Percentiles rank a stretch among this genome's conserved stretches.
These are phyloP conservation scores for Rhizopus sp. DNA, from an alignment of 371 early-diverging fungal genomes.

Conservation along the genomic window DNA sequence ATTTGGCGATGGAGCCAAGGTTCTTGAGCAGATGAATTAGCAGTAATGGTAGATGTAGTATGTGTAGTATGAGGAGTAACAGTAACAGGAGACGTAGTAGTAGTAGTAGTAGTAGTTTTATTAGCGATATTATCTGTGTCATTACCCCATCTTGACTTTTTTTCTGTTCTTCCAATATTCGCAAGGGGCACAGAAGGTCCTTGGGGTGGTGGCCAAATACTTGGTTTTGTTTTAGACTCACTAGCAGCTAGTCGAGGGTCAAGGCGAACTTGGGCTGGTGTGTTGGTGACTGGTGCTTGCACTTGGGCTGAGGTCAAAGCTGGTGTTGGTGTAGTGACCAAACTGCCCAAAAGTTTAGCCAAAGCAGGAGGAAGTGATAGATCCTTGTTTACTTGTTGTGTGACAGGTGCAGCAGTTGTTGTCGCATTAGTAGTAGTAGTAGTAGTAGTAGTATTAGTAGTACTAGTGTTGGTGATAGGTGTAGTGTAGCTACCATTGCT, in stretches of 20 bases:
- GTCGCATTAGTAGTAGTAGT: background rate
- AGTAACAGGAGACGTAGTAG: conserved; percentile 2
- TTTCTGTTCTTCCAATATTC: conserved; percentile 4
- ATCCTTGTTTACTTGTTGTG: conserved; percentile 1
- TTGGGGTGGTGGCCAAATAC: conserved; percentile 1
- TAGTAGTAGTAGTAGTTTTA: background rate
- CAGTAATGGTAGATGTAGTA: conserved; percentile 13
- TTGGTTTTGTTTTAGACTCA: conserved; percentile 9
- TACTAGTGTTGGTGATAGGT: too few species aligned
- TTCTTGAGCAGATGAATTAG: conserved; percentile 20
- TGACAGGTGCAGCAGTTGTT: conserved; percentile 3
- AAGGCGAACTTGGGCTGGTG: conserved; percentile 6
- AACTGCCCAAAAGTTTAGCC: conserved; percentile 36
- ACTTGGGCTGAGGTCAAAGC: background rate
- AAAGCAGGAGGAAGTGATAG: conserved; percentile 34
- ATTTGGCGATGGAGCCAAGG: conserved; percentile 22
- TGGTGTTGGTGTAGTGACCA: conserved; percentile 15
- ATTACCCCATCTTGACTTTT: conserved; percentile 24
- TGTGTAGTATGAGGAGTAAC: too few species aligned
- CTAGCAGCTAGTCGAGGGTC: conserved; percentile 9
- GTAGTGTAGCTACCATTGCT: too few species aligned
- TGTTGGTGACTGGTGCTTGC: background rate
- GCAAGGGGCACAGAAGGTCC: conserved; percentile 9
- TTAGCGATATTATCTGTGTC: conserved; percentile 3
- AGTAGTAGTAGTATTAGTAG: background rate